Conservation (phyloP, 2,329 filamentous ascomycete species). For the Penicillium sp. region DNA sequence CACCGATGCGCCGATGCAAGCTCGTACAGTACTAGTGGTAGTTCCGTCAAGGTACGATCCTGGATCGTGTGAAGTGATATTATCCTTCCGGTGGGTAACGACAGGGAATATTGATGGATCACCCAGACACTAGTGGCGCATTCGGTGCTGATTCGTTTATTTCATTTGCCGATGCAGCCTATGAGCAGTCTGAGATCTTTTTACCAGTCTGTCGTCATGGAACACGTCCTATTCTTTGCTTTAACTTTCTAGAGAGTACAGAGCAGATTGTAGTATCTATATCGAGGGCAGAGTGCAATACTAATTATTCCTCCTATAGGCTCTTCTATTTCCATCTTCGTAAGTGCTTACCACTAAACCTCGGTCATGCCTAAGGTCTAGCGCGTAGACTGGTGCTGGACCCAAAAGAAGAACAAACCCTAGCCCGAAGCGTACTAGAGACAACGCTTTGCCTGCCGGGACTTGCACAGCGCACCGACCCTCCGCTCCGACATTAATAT, state of each 20-base stretch:
- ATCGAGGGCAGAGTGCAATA: background rate
- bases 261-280: background rate
- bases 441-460: slow-evolving; percentile 9
- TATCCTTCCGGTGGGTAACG: slow-evolving; percentile 8
- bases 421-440: slow-evolving; percentile 4
- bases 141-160: slow-evolving; percentile 19
- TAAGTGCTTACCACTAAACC: background rate
- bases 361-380: background rate
- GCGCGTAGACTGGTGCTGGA: slow-evolving; percentile 1
- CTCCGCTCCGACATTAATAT: slow-evolving; percentile 19
- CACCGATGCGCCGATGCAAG: slow-evolving; percentile 1
- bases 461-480: slow-evolving; percentile 21
- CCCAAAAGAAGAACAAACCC: background rate
- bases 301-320: background rate
- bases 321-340: background rate
- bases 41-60: slow-evolving; percentile 2
- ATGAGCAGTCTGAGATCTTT: background rate
- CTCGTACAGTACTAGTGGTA: background rate
- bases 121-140: slow-evolving; percentile 12
- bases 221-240: background rate
- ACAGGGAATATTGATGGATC: slow-evolving; percentile 19
- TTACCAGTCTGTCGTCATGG: background rate
- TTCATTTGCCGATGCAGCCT: background rate
- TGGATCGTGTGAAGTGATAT: slow-evolving; percentile 7
- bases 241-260: background rate